Evolutionary conservation across 1,284 basidiomycete species (phyloP).

Genomic region (Leccinum fallax): DNA sequence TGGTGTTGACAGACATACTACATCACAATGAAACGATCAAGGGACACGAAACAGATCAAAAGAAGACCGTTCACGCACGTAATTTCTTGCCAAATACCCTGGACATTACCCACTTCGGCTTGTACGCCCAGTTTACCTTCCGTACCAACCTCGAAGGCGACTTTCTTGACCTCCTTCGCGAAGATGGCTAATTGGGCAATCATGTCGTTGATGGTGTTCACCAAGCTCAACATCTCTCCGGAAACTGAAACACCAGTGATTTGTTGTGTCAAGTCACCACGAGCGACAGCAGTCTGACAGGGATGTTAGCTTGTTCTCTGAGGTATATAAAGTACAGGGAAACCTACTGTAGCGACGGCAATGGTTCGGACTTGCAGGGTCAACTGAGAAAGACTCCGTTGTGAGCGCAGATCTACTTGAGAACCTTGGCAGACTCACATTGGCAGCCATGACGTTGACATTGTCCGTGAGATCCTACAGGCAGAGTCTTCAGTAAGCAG

Average conservation of each 20-base stretch:
- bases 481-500: neutral
- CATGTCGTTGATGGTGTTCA: constrained; percentile 96
- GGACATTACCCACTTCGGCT: constrained; percentile 95
- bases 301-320: constrained; percentile 6
- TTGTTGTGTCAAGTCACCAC: constrained; percentile 93
- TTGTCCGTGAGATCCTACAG: constrained; percentile 85
- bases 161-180: constrained; percentile 93
- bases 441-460: constrained; percentile 88
- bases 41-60: constrained; percentile 2
- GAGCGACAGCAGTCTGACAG: constrained; percentile 84
- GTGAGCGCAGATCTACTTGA: neutral
- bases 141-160: constrained; percentile 93
- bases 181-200: constrained; percentile 95
- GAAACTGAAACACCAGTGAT: constrained; percentile 91
- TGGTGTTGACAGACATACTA: constrained; percentile 90
- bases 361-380: constrained; percentile 96
- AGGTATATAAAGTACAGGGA: neutral
- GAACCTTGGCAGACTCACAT: constrained; percentile 49
- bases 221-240: constrained; percentile 93
- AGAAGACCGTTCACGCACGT: constrained; percentile 65
- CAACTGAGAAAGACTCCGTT: constrained; percentile 50
- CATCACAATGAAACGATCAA: constrained; percentile 7
- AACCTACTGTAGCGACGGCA: constrained; percentile 79
- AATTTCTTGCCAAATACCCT: constrained; percentile 99
- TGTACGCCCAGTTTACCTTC: constrained; percentile 98